Base-by-base conservation (phyloP, 495 filamentous ascomycete species). In the Tetracladium setigerum region DNA sequence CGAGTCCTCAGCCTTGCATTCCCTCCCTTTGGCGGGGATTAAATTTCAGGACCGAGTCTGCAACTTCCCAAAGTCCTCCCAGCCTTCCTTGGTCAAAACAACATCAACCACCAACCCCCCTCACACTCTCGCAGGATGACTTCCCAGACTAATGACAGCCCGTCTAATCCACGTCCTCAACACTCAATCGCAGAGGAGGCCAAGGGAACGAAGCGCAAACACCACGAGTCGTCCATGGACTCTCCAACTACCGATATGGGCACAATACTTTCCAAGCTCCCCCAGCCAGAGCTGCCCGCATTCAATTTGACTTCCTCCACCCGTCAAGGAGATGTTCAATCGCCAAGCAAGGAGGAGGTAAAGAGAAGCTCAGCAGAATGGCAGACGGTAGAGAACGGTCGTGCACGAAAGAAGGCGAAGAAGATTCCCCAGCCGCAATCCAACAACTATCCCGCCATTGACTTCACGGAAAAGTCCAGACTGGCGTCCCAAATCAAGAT, bases 401-500 rank as follows among this genome's bases (percentile, higher is more conserved):
- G 70, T 22, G 54, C 68, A 2, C 60, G 54, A 18, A 75, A 76
- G 64, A 79, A 77, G 53, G 57, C 62, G 6, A 81, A 87, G 65
- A 87, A 83, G 62, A 57, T 73, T 12, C 74, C 75, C 0, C 62
- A 62, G 14, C 34, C 59, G 10, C 55, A 66, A 27, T 73, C 72
- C 15, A 72, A 57, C 16, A 85, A 84, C 53, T 92, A 92, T 61
- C 89, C 90, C 6, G 68, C 73, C 36, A 76, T 96, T 38, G 73
- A 68, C 6, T 83, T 89, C 54, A 80, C 81, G 6, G 69, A 81
- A 19, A 73, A 81, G 12, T 66, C 75, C 41, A 79, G 78, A 45
- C 62, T 95, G n/a, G 79, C 86, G 50, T 69, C 77, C 8, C 81
- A 80, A 44, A 81, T 96, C 54, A 84, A 83, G 34, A 76, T 95